Conservation (phyloP, 2,329 filamentous ascomycete species). For the Curvularia lunata region DNA sequence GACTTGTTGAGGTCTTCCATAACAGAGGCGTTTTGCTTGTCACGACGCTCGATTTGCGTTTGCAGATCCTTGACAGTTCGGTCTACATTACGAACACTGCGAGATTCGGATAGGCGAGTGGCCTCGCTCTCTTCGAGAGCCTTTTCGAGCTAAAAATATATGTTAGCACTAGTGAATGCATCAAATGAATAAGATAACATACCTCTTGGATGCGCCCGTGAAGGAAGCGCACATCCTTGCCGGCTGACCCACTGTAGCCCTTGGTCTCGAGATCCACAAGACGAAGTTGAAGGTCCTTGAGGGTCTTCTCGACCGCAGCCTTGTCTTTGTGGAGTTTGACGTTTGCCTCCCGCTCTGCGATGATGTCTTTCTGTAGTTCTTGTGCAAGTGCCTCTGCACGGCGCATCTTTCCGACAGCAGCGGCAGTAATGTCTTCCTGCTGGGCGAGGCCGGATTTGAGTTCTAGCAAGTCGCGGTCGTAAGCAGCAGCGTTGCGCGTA, state of each 20-base stretch:
- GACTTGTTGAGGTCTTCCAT: constrained; percentile 83
- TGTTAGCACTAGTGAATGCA: constrained; percentile 20
- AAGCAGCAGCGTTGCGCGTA: constrained; percentile 84
- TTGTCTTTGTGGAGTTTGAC: constrained; percentile 88
- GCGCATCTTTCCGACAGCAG: constrained; percentile 96
- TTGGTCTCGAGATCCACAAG: constrained; percentile 96
- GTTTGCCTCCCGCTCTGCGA: constrained; percentile 80
- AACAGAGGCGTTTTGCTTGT: constrained; percentile 82
- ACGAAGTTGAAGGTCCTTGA: constrained; percentile 88
- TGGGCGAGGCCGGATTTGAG: constrained; percentile 88
- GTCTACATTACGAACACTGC: constrained; percentile 89
- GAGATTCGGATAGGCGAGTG: constrained; percentile 78
- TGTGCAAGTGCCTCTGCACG: constrained; percentile 84
- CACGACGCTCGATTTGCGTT: constrained; percentile 87
- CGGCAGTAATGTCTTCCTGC: constrained; percentile 89
- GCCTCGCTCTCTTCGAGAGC: constrained; percentile 84
- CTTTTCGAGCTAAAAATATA: constrained; percentile 72
- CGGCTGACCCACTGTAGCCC: constrained; percentile 84
- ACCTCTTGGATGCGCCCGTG: constrained; percentile 96
- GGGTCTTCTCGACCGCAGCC: constrained; percentile 82
- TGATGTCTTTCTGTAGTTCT: constrained; percentile 93
- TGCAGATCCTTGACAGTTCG: constrained; percentile 93
- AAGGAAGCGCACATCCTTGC: constrained; percentile 93
- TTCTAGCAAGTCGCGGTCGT: constrained; percentile 87
- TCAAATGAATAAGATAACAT: constrained; percentile 47